Evolutionary conservation across 805 yeast genomes (phyloP).

Genomic region (Wickerhamomyces silvicola): DNA sequence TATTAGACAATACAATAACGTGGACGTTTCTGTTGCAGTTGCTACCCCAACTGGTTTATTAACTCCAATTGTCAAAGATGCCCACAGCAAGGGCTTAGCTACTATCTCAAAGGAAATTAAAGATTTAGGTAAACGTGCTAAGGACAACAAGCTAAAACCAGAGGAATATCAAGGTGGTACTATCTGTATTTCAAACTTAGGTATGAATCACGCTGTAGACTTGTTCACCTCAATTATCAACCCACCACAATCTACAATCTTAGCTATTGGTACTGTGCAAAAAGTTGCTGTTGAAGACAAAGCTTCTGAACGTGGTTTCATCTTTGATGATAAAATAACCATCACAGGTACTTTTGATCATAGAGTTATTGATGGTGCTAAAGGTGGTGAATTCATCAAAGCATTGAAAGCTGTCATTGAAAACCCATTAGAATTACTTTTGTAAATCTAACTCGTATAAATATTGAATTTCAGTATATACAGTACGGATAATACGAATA

Average conservation of each 20-base stretch:
- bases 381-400: slow-evolving; percentile 94
- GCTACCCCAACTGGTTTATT: slow-evolving; percentile 96
- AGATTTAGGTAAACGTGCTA: slow-evolving; percentile 94
- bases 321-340: slow-evolving; percentile 85
- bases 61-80: slow-evolving; percentile 91
- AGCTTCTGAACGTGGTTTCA: slow-evolving; percentile 84
- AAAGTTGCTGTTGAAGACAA: slow-evolving; percentile 91
- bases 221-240: slow-evolving; percentile 94
- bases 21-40: slow-evolving; percentile 97
- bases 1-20: slow-evolving; percentile 85
- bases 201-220: slow-evolving; percentile 94
- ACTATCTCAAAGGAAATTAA: slow-evolving; percentile 78
- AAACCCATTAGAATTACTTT: slow-evolving; percentile 90
- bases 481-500: no score
- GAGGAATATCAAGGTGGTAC: slow-evolving; percentile 99
- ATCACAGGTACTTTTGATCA: slow-evolving; percentile 98
- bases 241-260: slow-evolving; percentile 93
- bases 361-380: slow-evolving; percentile 95
- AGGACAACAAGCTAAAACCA: slow-evolving; percentile 85
- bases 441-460: slow-evolving; percentile 37
- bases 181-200: slow-evolving; percentile 95
- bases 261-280: slow-evolving; percentile 91
- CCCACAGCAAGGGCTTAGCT: slow-evolving; percentile 80
- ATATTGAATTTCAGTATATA: neutral
- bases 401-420: slow-evolving; percentile 87